Evolutionary conservation across 202 grass and related monocot species (phyloP).

Genomic region (Panicum hallii): DNA sequence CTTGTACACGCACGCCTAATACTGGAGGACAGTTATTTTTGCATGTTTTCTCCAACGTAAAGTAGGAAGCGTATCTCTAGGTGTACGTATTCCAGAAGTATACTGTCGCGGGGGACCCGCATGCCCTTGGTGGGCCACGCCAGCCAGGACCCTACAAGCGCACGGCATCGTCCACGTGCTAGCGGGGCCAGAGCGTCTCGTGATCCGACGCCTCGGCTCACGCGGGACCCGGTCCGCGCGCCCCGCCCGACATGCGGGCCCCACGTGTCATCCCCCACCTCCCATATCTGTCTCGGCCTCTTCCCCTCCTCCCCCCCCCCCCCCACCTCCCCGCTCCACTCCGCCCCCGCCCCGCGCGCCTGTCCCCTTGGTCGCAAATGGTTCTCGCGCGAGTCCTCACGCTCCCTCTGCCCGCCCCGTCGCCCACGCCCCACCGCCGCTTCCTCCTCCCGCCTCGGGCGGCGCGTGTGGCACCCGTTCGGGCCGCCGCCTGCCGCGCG

Average conservation of each 20-base stretch:
- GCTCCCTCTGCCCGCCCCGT: constrained; percentile 41
- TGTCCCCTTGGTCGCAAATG: constrained; percentile 45
- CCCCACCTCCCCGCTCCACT: neutral
- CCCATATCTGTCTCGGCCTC: neutral
- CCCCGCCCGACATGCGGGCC: constrained; percentile 33
- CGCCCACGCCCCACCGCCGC: constrained; percentile 3
- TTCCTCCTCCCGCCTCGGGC: constrained; percentile 4
- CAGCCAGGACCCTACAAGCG: neutral
- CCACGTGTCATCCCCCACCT: constrained; percentile 33
- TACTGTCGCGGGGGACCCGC: neutral
- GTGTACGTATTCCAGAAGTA: neutral
- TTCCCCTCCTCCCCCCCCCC: neutral
- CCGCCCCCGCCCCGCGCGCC: neutral
- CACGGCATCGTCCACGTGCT: constrained; percentile 24
- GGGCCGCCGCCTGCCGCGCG: constrained; percentile 30
- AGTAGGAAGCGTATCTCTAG: neutral
- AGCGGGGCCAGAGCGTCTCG: neutral
- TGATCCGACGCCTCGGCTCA: constrained; percentile 39
- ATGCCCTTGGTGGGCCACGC: neutral
- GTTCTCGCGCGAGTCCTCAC: constrained; percentile 44
- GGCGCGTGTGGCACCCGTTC: constrained; percentile 15
- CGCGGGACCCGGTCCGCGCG: constrained; percentile 21
- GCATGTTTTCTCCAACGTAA: neutral
- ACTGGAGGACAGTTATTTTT: too few relatives aligned
- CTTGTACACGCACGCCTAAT: neutral